Evolutionary conservation across 2,329 filamentous ascomycete species (phyloP), one percentile per base, ranked within the genome.

Genomic region (Pseudogymnoascus sp.): DNA sequence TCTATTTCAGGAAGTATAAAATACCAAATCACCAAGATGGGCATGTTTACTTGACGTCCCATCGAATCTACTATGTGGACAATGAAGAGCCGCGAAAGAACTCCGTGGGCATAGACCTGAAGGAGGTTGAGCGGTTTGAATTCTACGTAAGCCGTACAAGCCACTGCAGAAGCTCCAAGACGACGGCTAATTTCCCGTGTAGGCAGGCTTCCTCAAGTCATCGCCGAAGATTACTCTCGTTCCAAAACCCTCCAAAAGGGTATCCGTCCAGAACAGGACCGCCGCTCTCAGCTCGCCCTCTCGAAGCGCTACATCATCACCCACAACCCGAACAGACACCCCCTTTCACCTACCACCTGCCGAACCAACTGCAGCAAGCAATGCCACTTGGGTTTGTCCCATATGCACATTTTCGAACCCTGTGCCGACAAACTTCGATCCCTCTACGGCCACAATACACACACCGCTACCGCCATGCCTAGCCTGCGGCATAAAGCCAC

Each of bases 331-430:
- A 39, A 67, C 75, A 25, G 77, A 80, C 36, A 76, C 74, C 45
- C 72, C 75, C 2, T 76, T 78, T 64, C 74, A 79, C 63, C 69
- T 74, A 40, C 70, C 78, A 62, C 75, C 76, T 58, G 73, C 78
- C 12, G 77, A 80, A 13, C 77, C 82, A 33, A 68, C 78, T 1
- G 75, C 81, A 12, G 73, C 78, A 12, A 82, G 80, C 66, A 83
- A 80, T 64, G 90, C 90, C 5, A 97, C 92, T 3, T 97, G 93
- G 93, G 87, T 97, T 18, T 97, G 93, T 76, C 88, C 90, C 1
- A 97, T 97, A 70, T 97, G 93, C 79, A 93, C 89, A 67, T 95
- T 96, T 72, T 93, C 92, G 8, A 97, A 97, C 70, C 88, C 90
- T 0, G 86, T 97, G 1, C 92, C 94, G 0, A 89, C 90, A 37